Base-by-base conservation (phyloP, 163 green algal species). In the Coccomyxa subellipsoidea region DNA sequence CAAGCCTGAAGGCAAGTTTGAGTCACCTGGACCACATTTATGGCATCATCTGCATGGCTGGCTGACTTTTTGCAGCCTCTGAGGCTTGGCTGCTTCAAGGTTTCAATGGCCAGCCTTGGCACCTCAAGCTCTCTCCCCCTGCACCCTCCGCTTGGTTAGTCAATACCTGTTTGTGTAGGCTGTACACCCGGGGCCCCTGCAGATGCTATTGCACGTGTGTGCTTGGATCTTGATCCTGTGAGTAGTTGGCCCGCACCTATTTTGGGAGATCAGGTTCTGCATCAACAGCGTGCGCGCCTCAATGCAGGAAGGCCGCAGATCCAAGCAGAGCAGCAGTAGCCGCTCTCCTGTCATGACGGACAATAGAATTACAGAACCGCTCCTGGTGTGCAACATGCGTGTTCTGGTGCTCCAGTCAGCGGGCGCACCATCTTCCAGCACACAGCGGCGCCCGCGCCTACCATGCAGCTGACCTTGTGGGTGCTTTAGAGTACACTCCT, bases 401-500 rank as follows among this genome's bases (percentile, higher is more conserved):
- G 23, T 73, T 8, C 66, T 73, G 27, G 27, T 35, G n/a, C 66
- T 34, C 8, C 7, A n/a, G 27, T 18, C 21, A 4, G 31, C 21
- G 29, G 10, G n/a, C n/a, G 27, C 66, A 73, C 29, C 66, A 73
- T 32, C 66, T 73, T 73, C 66, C 66, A 73, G 66, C 21, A 73
- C 66, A 73, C n/a, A 73, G 66, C 27, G n/a, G 29, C 66, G 66
- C 66, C 66, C 66, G 66, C 66, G 66, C 27, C 66, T 32, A 8
- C 66, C 66, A 73, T 73, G 66, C 66, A 73, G 27, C 66, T 73
- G 66, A 8, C 66, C 66, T 34, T 73, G 21, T 73, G 66, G 66
- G 32, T 73, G 66, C 27, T 23, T 73, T 18, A 36, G n/a, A 23
- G 66, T 73, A 34, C 27, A 73, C 0, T 73, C 66, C 32, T 34